phyloP scores from a whole-genome alignment of 169 alveolate genomes.

The Perkinsus marinus region DNA sequence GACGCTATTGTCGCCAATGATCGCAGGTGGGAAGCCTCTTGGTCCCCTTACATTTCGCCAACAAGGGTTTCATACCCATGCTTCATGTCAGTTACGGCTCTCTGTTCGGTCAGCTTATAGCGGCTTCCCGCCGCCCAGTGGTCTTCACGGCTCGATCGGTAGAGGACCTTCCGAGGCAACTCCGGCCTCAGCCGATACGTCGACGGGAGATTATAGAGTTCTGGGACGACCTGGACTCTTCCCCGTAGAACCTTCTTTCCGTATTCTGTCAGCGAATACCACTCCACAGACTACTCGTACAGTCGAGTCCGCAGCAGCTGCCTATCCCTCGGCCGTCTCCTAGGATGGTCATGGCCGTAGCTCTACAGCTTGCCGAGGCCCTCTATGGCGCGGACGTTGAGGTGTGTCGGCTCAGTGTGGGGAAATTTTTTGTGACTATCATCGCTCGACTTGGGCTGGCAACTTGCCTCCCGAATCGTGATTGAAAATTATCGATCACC shows the following conservation, averaged over 20 bases:
- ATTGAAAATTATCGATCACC: too few relatives aligned
- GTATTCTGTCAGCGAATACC: neutral
- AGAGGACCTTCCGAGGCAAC: neutral
- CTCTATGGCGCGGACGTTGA: neutral
- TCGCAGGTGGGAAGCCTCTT: neutral
- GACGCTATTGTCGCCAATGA: neutral
- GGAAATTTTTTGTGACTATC: too few relatives aligned
- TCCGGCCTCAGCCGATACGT: neutral
- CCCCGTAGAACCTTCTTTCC: neutral
- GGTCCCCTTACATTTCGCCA: too few relatives aligned
- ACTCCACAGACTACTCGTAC: neutral
- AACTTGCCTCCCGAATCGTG: too few relatives aligned
- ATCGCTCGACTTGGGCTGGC: too few relatives aligned
- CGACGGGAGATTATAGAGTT: neutral
- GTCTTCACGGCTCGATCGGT: neutral
- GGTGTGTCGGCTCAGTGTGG: neutral
- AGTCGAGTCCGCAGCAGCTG: neutral
- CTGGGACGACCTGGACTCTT: neutral
- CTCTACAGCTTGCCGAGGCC: neutral
- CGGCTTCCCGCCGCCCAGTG: neutral
- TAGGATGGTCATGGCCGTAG: neutral
- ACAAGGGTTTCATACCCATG: too few relatives aligned
- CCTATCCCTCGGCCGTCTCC: neutral
- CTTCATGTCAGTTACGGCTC: neutral
- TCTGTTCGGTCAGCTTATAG: neutral